Evolutionary conservation across 192 early-diverging fungal genomes (phyloP).

Genomic region (Backusella morwellensis): DNA sequence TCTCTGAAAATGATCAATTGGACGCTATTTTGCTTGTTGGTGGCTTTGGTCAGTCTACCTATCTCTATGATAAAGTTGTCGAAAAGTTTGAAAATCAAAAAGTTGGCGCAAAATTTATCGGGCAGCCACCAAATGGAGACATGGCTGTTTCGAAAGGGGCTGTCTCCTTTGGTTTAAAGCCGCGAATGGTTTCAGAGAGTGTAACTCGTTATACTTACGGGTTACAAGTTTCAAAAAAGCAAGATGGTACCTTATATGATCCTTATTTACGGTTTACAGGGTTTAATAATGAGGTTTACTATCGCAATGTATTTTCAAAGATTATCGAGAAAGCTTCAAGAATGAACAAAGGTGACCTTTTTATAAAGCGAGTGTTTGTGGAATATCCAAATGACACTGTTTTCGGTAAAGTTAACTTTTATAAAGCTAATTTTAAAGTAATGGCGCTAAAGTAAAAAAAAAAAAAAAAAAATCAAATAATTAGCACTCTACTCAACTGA

Average conservation of each 20-base stretch:
- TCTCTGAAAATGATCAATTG: conserved; percentile 26
- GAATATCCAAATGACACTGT: neutral
- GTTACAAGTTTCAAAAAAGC: conserved; percentile 8
- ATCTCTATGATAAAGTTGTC: conserved; percentile 47
- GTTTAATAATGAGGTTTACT: neutral
- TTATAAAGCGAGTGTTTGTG: neutral
- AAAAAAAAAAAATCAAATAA: neutral
- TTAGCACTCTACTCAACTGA: neutral
- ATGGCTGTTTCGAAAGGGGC: conserved; percentile 54
- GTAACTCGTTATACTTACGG: conserved; percentile 53
- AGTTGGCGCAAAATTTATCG: conserved; percentile 40
- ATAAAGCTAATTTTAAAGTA: neutral
- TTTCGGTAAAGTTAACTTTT: neutral
- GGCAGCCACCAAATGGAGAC: conserved; percentile 54
- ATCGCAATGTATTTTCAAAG: neutral
- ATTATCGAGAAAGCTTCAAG: neutral
- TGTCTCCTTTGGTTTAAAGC: conserved; percentile 51
- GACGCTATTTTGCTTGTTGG: conserved; percentile 53
- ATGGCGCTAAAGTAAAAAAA: neutral
- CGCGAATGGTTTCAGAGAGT: conserved; percentile 46
- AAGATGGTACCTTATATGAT: neutral
- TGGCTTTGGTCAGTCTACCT: conserved; percentile 54
- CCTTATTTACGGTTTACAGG: neutral
- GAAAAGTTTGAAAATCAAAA: conserved; percentile 37
- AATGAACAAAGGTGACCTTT: neutral